These are phyloP conservation scores for Fusarium verticillioides DNA, from an alignment of 2,329 filamentous ascomycete species.

Conservation along the genomic window DNA sequence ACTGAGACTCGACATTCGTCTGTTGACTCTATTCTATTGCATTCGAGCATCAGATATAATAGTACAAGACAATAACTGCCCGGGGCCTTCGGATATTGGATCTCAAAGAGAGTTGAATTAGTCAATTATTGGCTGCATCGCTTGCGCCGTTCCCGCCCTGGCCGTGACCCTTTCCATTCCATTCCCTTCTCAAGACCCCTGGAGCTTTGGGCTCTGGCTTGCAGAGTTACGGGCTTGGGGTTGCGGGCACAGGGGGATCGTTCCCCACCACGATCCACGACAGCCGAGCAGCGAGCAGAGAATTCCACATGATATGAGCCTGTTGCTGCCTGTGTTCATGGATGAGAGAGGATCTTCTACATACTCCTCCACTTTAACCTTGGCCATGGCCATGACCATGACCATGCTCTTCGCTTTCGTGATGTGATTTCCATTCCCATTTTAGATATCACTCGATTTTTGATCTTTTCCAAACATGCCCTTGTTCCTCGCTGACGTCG, in stretches of 20 bases:
- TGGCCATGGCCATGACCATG: not conserved
- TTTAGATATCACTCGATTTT: constrained; percentile 2
- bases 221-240: constrained; percentile 27
- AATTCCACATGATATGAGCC: constrained; percentile 23
- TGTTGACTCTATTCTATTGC: constrained; percentile 2
- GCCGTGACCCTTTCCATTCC: constrained; percentile 5
- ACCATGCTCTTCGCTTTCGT: not conserved
- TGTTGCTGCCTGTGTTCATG: not conserved
- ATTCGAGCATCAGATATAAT: constrained; percentile 27
- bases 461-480: constrained; percentile 16
- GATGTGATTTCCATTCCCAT: constrained; percentile 4
- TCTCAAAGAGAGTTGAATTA: constrained; percentile 20
- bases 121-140: constrained; percentile 17
- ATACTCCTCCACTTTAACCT: not conserved
- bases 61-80: constrained; percentile 17
- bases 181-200: constrained; percentile 5
- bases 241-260: constrained; percentile 35
- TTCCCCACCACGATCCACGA: constrained; percentile 26
- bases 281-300: constrained; percentile 10
- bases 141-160: constrained; percentile 28
- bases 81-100: constrained; percentile 36
- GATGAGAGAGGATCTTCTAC: constrained; percentile 4
- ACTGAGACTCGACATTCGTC: not conserved
- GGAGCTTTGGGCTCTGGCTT: not conserved
- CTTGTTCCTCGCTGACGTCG: constrained; percentile 29